Evolutionary conservation across 1,284 basidiomycete species (phyloP).

Genomic region (Austroboletus rostrupii): DNA sequence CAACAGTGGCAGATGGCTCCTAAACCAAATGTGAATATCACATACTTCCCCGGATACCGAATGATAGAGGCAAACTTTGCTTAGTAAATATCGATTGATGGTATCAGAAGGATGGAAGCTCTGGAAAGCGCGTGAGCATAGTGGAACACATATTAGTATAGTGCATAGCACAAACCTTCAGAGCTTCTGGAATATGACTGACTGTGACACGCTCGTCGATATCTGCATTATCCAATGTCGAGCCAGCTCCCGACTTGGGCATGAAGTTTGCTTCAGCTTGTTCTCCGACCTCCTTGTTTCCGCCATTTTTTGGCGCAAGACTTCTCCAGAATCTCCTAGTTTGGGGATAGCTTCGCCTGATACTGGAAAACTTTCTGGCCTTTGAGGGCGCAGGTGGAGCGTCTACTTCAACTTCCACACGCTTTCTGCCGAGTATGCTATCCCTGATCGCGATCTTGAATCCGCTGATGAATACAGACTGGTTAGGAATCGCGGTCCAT

Average conservation of each 20-base stretch:
- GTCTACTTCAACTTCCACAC: background rate
- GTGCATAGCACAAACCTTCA: background rate
- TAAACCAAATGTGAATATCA: background rate
- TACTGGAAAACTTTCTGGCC: background rate
- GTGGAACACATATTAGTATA: background rate
- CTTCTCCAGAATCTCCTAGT: background rate
- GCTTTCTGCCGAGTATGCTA: background rate
- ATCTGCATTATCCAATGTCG: background rate
- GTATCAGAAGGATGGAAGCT: conserved; percentile 4
- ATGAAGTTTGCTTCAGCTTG: background rate
- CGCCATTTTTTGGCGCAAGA: background rate
- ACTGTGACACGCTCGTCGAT: background rate
- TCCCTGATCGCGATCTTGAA: conserved; percentile 6
- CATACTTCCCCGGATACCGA: background rate
- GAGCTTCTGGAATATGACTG: background rate
- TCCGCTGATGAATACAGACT: conserved; percentile 6
- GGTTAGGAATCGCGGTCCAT: background rate
- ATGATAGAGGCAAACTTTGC: background rate
- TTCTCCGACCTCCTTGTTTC: background rate
- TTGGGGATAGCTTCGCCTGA: background rate
- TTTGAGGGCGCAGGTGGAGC: background rate
- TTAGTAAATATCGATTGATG: conserved; percentile 2
- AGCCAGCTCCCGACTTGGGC: background rate
- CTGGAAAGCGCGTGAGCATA: background rate
- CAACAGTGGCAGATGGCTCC: background rate